phyloP scores from a whole-genome alignment of 345 rosid species.

The Syzygium aqueum region DNA sequence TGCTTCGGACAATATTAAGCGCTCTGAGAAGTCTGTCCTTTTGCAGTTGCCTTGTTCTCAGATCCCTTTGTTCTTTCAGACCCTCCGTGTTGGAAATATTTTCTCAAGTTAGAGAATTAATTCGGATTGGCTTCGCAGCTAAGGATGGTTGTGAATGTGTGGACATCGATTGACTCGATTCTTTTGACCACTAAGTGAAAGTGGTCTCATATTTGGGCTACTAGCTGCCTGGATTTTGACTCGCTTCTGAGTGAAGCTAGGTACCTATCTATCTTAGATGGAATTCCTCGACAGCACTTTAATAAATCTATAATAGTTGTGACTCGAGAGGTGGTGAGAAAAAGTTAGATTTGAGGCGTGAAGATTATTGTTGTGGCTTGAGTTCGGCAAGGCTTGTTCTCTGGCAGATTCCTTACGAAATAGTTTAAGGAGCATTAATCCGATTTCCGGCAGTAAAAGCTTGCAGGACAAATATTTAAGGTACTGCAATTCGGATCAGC shows the following conservation, averaged over 20 bases:
- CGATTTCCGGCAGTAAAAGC: neutral
- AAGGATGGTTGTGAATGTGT: neutral
- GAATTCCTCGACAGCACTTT: neutral
- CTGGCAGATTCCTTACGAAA: neutral
- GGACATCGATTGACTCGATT: neutral
- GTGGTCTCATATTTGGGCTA: neutral
- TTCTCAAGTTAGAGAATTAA: neutral
- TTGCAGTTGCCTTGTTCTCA: neutral
- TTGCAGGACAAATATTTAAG: neutral
- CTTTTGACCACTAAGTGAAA: neutral
- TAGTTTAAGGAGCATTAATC: neutral
- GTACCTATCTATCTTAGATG: neutral
- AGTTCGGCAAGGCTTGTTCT: neutral
- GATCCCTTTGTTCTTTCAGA: neutral
- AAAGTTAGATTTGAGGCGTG: neutral
- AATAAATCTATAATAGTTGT: neutral
- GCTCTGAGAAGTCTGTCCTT: neutral
- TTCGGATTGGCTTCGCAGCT: neutral
- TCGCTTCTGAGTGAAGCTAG: neutral
- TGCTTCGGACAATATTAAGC: neutral
- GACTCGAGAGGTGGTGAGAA: neutral
- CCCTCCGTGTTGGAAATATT: neutral
- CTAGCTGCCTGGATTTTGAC: neutral
- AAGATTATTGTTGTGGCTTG: neutral
- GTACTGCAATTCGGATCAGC: neutral